Evolutionary conservation across 768 basidiomycete species (phyloP).

Genomic region (Hygrophorus russula): DNA sequence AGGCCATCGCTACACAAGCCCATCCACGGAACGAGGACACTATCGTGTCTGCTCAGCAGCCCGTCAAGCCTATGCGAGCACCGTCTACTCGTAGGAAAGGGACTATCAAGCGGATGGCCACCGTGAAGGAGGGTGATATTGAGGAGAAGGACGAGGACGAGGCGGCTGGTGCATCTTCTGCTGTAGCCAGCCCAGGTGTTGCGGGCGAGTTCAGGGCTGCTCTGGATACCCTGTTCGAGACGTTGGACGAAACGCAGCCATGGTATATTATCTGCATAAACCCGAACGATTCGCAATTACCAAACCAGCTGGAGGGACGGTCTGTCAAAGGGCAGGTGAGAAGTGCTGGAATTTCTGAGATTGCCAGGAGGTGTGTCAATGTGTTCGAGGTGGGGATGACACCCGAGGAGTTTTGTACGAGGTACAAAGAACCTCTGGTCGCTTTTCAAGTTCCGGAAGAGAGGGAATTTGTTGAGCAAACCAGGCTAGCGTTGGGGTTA

Average conservation of each 20-base stretch:
- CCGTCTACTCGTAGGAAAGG: constrained; percentile 82
- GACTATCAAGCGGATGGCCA: constrained; percentile 52
- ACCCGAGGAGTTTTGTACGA: constrained; percentile 73
- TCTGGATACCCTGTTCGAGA: constrained; percentile 77
- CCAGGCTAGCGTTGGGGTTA: constrained; percentile 43
- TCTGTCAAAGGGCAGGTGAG: constrained; percentile 89
- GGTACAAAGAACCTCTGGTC: constrained; percentile 64
- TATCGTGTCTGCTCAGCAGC: constrained; percentile 89
- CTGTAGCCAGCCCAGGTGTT: constrained; percentile 48
- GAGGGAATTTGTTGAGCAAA: constrained; percentile 50
- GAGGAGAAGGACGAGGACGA: constrained; percentile 41
- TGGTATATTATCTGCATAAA: constrained; percentile 93
- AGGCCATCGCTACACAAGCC: constrained; percentile 84
- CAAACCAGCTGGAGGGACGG: constrained; percentile 87
- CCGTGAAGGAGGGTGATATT: constrained; percentile 24
- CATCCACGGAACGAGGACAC: constrained; percentile 93
- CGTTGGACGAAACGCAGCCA: constrained; percentile 77
- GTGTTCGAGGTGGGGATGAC: constrained; percentile 82
- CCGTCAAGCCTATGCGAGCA: constrained; percentile 87
- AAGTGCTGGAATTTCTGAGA: constrained; percentile 67
- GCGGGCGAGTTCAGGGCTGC: constrained; percentile 84
- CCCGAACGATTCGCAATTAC: constrained; percentile 91
- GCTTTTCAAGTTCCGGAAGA: constrained; percentile 50
- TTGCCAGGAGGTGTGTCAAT: constrained; percentile 53
- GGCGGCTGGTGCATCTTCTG: constrained; percentile 10